Base-by-base conservation (phyloP, 495 filamentous ascomycete genomes). In the Daldinia loculata region DNA sequence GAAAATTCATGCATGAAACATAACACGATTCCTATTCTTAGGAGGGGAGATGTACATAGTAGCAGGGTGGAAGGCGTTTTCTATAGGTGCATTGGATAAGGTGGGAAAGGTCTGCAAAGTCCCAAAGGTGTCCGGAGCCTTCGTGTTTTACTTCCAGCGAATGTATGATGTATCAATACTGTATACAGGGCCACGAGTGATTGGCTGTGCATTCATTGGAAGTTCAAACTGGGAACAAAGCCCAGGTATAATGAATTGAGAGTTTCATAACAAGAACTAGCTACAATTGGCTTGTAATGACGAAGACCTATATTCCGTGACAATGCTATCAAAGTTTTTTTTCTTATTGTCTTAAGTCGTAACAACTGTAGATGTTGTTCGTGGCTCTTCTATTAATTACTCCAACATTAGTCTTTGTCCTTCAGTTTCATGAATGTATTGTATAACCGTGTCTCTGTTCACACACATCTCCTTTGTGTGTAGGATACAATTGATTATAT, bases 71-170 rank as follows among this genome's bases (percentile, higher is more conserved):
- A 9, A 48, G 53, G 45, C 53, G 34, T 55, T 61, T 64, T 34
- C 4, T 45, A 50, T 32, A 48, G 30, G 11, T 43, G 39, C 43
- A 56, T 72, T 57, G 56, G 56, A 53, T 32, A 52, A 39, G 48
- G 26, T 22, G n/a, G 56, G 41, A 45, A 43, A 45, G 55, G 56
- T 41, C 56, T 57, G 26, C 41, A 36, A 27, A 59, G 34, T 19
- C 15, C 48, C 43, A 48, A n/a, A 41, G 65, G 57, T 43, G 57
- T 72, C 43, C n/a, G 63, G 59, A 48, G 59, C 9, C n/a, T 62
- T 41, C 38, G n/a, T 43, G 48, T 38, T 61, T 43, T 24, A 34
- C 36, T 30, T 58, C n/a, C 22, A 17, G 34, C 4, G 51, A 19
- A 38, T 34, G 27, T 30, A 57, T 24, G 52, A 32, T 67, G 59